Conservation (phyloP, 306 rosid species). For the Oxytropis ochrocephala region DNA sequence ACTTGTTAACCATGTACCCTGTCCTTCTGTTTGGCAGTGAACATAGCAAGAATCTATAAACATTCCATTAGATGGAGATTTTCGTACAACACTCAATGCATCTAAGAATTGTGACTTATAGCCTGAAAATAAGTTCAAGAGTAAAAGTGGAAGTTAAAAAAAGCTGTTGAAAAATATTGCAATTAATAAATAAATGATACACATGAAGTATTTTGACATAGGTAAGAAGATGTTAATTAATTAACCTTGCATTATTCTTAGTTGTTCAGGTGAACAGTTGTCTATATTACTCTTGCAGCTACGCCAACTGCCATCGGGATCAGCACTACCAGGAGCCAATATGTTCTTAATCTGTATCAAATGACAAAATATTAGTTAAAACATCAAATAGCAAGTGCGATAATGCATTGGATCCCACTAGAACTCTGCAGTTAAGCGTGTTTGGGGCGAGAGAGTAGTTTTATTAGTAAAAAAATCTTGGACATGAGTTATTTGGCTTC, state of each 20-base stretch:
- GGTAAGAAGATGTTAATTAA: neutral
- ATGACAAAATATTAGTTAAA: neutral
- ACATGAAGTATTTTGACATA: neutral
- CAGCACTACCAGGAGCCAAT: conserved; percentile 69
- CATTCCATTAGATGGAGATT: conserved; percentile 48
- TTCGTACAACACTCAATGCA: conserved; percentile 34
- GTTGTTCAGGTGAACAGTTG: conserved; percentile 56
- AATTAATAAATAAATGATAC: neutral
- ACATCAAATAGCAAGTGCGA: neutral
- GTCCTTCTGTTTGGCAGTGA: conserved; percentile 87
- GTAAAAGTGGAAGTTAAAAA: neutral
- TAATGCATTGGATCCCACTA: too few species aligned
- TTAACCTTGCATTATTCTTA: conserved; percentile 56
- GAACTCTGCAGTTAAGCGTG: too few species aligned
- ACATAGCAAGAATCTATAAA: conserved; percentile 83
- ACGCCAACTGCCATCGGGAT: conserved; percentile 64
- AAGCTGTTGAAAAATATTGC: neutral
- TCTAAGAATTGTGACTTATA: conserved; percentile 54
- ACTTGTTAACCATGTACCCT: conserved; percentile 63
- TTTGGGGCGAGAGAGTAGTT: too few species aligned
- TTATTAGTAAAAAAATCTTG: neutral
- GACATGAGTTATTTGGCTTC: too few species aligned
- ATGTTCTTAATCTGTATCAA: conserved; percentile 55
- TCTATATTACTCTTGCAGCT: conserved; percentile 56
- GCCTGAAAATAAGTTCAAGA: conserved; percentile 31